These are phyloP conservation scores for Boletellus ananiceps DNA, from an alignment of 768 basidiomycete species.

Conservation along the genomic window DNA sequence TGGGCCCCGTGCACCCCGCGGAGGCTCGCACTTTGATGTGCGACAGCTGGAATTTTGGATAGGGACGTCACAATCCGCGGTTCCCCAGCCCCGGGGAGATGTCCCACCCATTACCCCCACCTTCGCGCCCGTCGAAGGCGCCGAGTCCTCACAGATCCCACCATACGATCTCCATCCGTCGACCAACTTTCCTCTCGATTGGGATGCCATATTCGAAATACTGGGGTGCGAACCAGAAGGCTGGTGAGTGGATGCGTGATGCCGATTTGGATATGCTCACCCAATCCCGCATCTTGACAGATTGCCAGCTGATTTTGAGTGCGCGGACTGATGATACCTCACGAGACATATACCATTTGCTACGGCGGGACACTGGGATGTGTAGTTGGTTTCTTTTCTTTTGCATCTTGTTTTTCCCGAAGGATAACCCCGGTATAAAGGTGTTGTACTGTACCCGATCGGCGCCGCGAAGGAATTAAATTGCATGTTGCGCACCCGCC, in stretches of 20 bases:
- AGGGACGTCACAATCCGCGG: conserved; percentile 10
- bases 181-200: conserved; percentile 22
- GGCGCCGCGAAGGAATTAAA: too few relatives aligned
- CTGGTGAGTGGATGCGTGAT: conserved; percentile 11
- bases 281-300: conserved; percentile 1
- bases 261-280: too few relatives aligned
- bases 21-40: not conserved
- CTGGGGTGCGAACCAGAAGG: conserved; percentile 11
- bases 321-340: not conserved
- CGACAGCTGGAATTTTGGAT: conserved; percentile 16
- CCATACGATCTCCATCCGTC: conserved; percentile 10
- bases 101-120: not conserved
- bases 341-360: conserved; percentile 4
- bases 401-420: too few relatives aligned
- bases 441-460: too few relatives aligned
- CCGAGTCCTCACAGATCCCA: conserved; percentile 2
- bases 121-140: conserved; percentile 1
- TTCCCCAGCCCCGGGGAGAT: conserved; percentile 7
- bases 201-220: conserved; percentile 31
- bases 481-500: too few relatives aligned
- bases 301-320: not conserved
- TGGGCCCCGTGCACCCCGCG: conserved; percentile 25
- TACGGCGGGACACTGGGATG: not conserved
- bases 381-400: too few relatives aligned
- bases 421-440: too few relatives aligned